Conservation (phyloP, 2,329 filamentous ascomycete genomes). For the Fusarium sp. region DNA sequence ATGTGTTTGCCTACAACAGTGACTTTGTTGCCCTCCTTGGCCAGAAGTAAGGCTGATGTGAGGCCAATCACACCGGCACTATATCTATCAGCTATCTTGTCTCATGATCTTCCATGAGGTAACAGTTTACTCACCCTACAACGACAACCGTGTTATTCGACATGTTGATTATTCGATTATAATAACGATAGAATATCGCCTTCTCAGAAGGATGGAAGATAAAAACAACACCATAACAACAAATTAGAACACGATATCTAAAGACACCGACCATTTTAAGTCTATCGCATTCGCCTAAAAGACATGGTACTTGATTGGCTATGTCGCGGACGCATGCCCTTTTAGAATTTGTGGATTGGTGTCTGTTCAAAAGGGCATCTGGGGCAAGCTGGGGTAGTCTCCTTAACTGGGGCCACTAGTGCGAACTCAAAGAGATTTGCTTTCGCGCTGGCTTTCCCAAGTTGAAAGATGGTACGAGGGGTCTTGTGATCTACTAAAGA, state of each 20-base stretch:
- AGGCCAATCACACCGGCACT: conserved; percentile 65
- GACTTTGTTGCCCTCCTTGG: conserved; percentile 62
- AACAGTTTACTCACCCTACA: background rate
- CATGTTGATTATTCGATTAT: background rate
- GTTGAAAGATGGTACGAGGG: rapidly evolving
- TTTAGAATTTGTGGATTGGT: background rate
- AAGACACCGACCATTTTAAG: background rate
- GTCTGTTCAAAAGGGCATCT: background rate
- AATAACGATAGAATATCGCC: rapidly evolving
- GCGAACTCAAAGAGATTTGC: background rate
- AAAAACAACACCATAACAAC: background rate
- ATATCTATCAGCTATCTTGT: background rate
- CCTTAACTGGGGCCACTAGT: background rate
- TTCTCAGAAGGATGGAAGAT: no score
- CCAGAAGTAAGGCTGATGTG: conserved; percentile 62
- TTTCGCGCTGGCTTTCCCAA: conserved; percentile 16
- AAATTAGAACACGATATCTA: background rate
- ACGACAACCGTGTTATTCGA: conserved; percentile 17
- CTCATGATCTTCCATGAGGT: rapidly evolving
- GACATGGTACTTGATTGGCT: background rate
- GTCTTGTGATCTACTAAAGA: background rate
- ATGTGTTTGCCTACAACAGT: conserved; percentile 88
- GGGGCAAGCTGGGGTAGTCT: background rate
- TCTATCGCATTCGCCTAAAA: background rate
- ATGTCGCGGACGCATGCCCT: conserved; percentile 21